Evolutionary conservation across 116 monocot genomes (phyloP).

Genomic region (Cymodocea nodosa): DNA sequence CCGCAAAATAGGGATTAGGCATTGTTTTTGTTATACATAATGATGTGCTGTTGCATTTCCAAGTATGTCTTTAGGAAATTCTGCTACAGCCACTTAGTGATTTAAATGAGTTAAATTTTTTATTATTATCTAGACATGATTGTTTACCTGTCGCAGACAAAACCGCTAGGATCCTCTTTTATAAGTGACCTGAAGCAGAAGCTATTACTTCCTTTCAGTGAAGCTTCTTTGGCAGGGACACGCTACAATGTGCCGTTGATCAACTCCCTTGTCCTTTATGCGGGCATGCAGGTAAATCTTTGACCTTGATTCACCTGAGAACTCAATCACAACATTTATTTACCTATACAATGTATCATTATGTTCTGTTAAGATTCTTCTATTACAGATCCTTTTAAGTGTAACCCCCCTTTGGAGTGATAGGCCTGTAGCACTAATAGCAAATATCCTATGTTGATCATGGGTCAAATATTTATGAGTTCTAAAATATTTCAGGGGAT

Average conservation of each 20-base stretch:
- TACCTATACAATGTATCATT: too few species aligned
- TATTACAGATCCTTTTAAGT: too few species aligned
- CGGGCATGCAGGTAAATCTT: conserved; percentile 83
- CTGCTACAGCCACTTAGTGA: too few species aligned
- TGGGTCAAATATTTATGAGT: not conserved
- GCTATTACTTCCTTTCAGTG: conserved; percentile 56
- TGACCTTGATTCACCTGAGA: not conserved
- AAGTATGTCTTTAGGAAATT: too few species aligned
- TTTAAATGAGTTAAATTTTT: not conserved
- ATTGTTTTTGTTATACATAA: too few species aligned
- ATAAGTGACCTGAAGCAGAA: conserved; percentile 66
- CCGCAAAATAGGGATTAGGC: too few species aligned
- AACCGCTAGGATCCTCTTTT: conserved; percentile 58
- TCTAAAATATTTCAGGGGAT: conserved; percentile 44
- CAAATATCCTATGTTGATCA: not conserved
- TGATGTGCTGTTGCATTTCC: too few species aligned
- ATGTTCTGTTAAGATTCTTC: too few species aligned
- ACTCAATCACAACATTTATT: not conserved
- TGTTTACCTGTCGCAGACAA: conserved; percentile 33
- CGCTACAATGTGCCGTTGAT: conserved; percentile 93
- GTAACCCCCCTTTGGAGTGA: not conserved
- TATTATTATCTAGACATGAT: not conserved
- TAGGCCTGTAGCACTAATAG: not conserved
- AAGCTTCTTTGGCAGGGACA: conserved; percentile 58
- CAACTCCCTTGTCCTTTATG: conserved; percentile 94